These are phyloP conservation scores for Fistulinella staudtii DNA, from an alignment of 1,284 basidiomycete genomes.

Conservation along the genomic window DNA sequence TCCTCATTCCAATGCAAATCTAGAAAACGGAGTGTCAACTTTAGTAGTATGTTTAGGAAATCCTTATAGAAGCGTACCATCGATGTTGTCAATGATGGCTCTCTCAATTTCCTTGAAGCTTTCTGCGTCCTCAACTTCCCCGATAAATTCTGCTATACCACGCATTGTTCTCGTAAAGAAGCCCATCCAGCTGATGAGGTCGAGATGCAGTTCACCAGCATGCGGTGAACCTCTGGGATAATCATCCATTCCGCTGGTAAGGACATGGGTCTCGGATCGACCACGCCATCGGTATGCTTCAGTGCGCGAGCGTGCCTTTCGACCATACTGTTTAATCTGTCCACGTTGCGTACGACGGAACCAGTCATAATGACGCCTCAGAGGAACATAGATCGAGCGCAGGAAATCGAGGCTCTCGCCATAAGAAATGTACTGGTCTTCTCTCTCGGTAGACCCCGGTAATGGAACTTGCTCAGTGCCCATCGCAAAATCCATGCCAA, in stretches of 20 bases:
- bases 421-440: slow-evolving; percentile 53
- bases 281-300: slow-evolving; percentile 96
- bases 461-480: slow-evolving; percentile 47
- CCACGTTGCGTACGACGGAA: slow-evolving; percentile 91
- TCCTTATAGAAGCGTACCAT: slow-evolving; percentile 49
- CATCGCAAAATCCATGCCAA: slow-evolving; percentile 59
- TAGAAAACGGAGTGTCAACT: slow-evolving; percentile 28
- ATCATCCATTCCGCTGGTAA: slow-evolving; percentile 94
- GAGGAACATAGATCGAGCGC: slow-evolving; percentile 74
- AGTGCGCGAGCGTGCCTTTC: slow-evolving; percentile 75
- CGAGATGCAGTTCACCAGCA: slow-evolving; percentile 87
- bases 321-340: slow-evolving; percentile 86
- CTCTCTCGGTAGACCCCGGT: slow-evolving; percentile 27
- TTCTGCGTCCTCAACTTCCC: slow-evolving; percentile 73
- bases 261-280: slow-evolving; percentile 79
- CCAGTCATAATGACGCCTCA: slow-evolving; percentile 93
- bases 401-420: slow-evolving; percentile 67
- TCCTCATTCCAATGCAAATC: slow-evolving; percentile 93
- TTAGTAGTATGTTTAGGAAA: slow-evolving; percentile 4
- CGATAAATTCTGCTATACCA: slow-evolving; percentile 79
- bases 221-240: slow-evolving; percentile 88
- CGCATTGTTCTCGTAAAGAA: slow-evolving; percentile 90
- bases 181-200: slow-evolving; percentile 93
- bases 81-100: slow-evolving; percentile 81
- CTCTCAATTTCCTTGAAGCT: slow-evolving; percentile 76